Conservation (phyloP, 305 asterid genomes). For the Fraxinus angustifolia region DNA sequence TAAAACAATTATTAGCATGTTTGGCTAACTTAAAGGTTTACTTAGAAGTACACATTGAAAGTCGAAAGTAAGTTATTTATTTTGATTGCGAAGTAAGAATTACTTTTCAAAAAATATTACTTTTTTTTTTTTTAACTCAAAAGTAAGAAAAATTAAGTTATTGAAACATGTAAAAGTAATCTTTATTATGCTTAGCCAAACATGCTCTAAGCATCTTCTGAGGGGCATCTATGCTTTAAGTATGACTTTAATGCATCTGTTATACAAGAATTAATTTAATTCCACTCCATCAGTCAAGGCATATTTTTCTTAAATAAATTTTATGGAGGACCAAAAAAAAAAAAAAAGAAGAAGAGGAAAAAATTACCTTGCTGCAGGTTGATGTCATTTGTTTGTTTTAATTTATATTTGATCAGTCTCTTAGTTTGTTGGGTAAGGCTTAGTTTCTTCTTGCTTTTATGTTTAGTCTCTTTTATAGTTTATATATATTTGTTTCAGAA, state of each 20-base stretch:
- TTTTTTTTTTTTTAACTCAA: neutral
- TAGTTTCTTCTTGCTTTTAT: neutral
- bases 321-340: neutral
- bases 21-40: neutral
- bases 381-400: conserved; percentile 2
- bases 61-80: neutral
- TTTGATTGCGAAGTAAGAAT: neutral
- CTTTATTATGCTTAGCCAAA: neutral
- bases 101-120: neutral
- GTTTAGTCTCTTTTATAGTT: neutral
- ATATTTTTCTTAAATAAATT: neutral
- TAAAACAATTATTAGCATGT: neutral
- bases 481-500: neutral
- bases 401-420: neutral
- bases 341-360: neutral
- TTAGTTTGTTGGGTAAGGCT: neutral
- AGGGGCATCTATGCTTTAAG: conserved; percentile 2
- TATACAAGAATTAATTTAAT: neutral
- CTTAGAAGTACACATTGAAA: neutral
- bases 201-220: neutral
- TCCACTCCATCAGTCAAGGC: neutral
- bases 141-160: neutral
- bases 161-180: neutral
- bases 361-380: neutral
- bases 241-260: neutral